phyloP scores from a whole-genome alignment of 768 basidiomycete species.

The Suillus fuscotomentosus region DNA sequence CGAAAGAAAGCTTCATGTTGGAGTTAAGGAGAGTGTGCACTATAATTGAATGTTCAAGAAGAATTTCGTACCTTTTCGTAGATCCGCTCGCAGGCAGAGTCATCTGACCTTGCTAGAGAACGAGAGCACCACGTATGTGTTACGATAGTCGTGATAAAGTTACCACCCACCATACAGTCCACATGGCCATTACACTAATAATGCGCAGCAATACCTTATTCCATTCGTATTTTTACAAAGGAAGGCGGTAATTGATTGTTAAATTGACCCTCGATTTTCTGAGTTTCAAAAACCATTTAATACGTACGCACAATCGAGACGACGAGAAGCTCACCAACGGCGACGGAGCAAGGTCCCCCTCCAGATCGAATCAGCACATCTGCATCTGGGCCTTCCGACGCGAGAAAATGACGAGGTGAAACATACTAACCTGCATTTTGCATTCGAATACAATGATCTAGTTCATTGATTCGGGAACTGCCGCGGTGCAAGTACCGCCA shows the following conservation, averaged over 20 bases:
- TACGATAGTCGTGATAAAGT: neutral
- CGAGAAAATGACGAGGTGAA: neutral
- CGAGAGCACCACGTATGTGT: neutral
- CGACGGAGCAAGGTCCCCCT: neutral
- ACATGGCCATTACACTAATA: neutral
- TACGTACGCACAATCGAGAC: neutral
- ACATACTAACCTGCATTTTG: neutral
- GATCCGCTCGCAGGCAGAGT: neutral
- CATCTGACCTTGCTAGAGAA: neutral
- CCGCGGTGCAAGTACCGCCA: neutral
- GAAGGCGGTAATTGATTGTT: neutral
- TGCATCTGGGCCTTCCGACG: neutral
- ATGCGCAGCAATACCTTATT: neutral
- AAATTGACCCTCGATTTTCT: neutral
- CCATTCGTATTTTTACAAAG: neutral
- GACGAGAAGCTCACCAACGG: neutral
- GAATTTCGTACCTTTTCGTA: neutral
- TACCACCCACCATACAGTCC: neutral
- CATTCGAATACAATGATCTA: neutral
- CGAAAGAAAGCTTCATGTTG: neutral
- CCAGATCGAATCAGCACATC: neutral
- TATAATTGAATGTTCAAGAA: neutral
- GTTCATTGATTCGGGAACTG: neutral
- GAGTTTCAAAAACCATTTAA: neutral
- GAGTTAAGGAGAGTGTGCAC: neutral